phyloP scores from a whole-genome alignment of 352 stramenopile genomes.

The Globisporangium recalcitrans region DNA sequence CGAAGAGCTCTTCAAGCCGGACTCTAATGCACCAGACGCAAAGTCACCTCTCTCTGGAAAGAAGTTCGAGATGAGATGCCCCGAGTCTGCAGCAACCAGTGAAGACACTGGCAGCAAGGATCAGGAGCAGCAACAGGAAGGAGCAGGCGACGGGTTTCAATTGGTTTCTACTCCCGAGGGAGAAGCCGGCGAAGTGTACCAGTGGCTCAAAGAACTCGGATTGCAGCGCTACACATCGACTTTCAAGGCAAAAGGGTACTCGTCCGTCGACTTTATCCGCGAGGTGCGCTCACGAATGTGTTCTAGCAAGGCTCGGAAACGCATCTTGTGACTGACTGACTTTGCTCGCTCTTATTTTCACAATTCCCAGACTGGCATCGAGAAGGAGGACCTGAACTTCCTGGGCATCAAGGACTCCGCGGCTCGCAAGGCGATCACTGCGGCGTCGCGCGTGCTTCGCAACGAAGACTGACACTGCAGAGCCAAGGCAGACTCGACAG shows the following conservation, averaged over 20 bases:
- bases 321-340: background rate
- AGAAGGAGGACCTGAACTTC: conserved; percentile 84
- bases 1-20: background rate
- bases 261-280: conserved; percentile 77
- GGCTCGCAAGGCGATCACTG: conserved; percentile 55
- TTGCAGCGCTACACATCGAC: conserved; percentile 54
- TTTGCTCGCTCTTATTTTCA: background rate
- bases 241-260: conserved; percentile 76
- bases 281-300: conserved; percentile 40
- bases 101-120: conserved; percentile 25
- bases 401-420: conserved; percentile 67
- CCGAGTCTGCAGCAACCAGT: conserved; percentile 19
- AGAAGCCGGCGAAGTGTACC: conserved; percentile 58
- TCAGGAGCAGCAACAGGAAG: conserved; percentile 19
- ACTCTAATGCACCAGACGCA: background rate
- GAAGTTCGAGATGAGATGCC: conserved; percentile 12
- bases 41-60: conserved; percentile 10
- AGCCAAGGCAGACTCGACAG: too few relatives aligned
- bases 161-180: conserved; percentile 33
- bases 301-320: background rate
- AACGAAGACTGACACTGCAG: conserved; percentile 30
- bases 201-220: conserved; percentile 63
- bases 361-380: conserved; percentile 63
- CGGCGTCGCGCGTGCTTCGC: conserved; percentile 47
- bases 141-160: background rate